phyloP scores from a whole-genome alignment of 2,329 filamentous ascomycete species.

The Dothistroma septosporum region DNA sequence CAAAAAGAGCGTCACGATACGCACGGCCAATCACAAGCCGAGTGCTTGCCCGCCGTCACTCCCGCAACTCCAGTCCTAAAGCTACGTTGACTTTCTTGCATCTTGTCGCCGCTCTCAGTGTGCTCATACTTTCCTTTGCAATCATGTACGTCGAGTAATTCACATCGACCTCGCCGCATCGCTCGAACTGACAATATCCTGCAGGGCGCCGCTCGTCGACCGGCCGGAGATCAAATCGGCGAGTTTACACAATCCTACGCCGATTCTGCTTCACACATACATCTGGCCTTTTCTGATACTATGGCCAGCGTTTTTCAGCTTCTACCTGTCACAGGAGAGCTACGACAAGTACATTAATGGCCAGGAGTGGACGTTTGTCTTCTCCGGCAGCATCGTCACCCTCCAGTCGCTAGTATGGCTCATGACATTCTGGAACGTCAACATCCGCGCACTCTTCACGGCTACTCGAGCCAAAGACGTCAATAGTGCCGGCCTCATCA shows the following conservation, averaged over 20 bases:
- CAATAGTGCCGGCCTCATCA: slow-evolving; percentile 77
- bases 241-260: slow-evolving; percentile 81
- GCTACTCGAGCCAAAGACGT: slow-evolving; percentile 66
- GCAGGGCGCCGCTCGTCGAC: slow-evolving; percentile 74
- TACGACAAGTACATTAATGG: slow-evolving; percentile 90
- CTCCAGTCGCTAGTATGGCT: slow-evolving; percentile 87
- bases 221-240: slow-evolving; percentile 84
- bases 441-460: slow-evolving; percentile 77
- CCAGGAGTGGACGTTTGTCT: slow-evolving; percentile 98
- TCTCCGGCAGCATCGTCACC: slow-evolving; percentile 81
- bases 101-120: background rate
- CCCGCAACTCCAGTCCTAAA: background rate
- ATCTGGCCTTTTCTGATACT: slow-evolving; percentile 87
- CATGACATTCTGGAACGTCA: slow-evolving; percentile 96
- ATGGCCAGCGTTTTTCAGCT: slow-evolving; percentile 87
- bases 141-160: background rate
- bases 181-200: slow-evolving; percentile 12
- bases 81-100: slow-evolving; percentile 1
- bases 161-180: background rate
- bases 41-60: background rate
- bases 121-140: background rate
- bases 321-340: slow-evolving; percentile 76
- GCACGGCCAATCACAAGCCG: background rate
- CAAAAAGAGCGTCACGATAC: background rate
- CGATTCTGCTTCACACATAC: slow-evolving; percentile 77